Percentiles rank a stretch among this genome's conserved stretches.
phyloP scores from a whole-genome alignment of 1,139 yeast genomes.

The Geotrichum cucujoidarum region DNA sequence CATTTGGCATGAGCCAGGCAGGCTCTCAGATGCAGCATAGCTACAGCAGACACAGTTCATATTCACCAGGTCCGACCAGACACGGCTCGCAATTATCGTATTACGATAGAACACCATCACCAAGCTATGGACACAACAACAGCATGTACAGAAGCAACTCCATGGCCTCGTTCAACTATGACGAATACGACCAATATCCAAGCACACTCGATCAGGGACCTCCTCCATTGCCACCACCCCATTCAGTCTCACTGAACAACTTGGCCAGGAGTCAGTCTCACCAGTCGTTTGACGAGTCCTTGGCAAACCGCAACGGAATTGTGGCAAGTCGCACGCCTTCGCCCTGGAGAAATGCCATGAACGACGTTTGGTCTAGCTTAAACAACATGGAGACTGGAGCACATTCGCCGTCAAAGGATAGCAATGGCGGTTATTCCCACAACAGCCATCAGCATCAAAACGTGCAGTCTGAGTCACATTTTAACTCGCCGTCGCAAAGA shows the following conservation, averaged over 20 bases:
- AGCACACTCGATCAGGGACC: constrained; percentile 11
- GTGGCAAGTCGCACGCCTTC: constrained; percentile 47
- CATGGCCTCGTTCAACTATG: neutral
- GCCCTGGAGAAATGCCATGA: constrained; percentile 41
- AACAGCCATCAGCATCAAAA: no score
- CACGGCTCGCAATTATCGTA: neutral
- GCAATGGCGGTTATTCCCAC: no score
- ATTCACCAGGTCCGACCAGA: neutral
- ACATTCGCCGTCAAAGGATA: constrained; percentile 4
- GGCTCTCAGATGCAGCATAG: neutral
- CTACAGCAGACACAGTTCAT: neutral
- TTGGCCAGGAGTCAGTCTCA: constrained; percentile 20
- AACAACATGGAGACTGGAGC: constrained; percentile 26
- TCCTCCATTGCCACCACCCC: constrained; percentile 35
- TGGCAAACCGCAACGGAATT: constrained; percentile 17
- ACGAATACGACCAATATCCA: neutral
- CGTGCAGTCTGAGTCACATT: no score
- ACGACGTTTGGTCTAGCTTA: constrained; percentile 34
- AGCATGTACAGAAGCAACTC: neutral
- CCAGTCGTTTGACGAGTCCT: constrained; percentile 52
- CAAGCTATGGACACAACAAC: neutral
- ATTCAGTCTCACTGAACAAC: constrained; percentile 22
- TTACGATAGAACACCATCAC: neutral
- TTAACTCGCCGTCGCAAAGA: no score
- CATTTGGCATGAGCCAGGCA: no score